These are phyloP conservation scores for Astathelohania contejeani DNA, from an alignment of 371 early-diverging fungal genomes.

Conservation along the genomic window DNA sequence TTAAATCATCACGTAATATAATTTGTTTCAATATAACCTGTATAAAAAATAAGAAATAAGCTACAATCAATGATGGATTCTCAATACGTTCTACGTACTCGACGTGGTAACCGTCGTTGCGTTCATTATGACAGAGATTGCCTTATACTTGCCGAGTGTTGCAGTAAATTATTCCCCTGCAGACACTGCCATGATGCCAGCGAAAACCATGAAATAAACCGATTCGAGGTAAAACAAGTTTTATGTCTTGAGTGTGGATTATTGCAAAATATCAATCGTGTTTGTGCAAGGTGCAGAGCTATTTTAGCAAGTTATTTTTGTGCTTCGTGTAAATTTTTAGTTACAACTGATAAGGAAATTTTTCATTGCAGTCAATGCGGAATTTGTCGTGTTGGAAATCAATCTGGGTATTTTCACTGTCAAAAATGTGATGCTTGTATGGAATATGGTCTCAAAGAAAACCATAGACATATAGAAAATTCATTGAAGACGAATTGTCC, in stretches of 20 bases:
- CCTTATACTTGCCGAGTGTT: conserved; percentile 73
- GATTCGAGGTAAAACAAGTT: conserved; percentile 62
- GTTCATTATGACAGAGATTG: conserved; percentile 72
- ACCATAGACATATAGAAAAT: conserved; percentile 76
- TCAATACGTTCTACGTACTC: no score
- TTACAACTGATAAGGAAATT: conserved; percentile 61
- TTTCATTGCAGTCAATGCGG: conserved; percentile 79
- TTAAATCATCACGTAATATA: no score
- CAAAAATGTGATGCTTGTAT: conserved; percentile 77
- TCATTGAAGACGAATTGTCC: conserved; percentile 77
- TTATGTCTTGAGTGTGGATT: conserved; percentile 70
- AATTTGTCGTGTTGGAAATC: conserved; percentile 71
- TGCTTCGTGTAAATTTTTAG: conserved; percentile 73
- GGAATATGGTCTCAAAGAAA: conserved; percentile 56
- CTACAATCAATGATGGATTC: no score
- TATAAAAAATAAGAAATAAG: no score
- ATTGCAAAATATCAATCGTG: conserved; percentile 62
- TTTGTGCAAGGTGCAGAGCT: conserved; percentile 59
- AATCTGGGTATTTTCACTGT: conserved; percentile 68
- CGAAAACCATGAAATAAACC: conserved; percentile 63
- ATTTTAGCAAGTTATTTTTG: conserved; percentile 68
- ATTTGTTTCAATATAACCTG: no score
- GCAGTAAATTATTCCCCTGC: conserved; percentile 68
- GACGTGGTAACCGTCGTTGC: conserved; percentile 55
- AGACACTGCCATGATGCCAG: conserved; percentile 82